phyloP scores from a whole-genome alignment of 2,329 filamentous ascomycete species.

The Fusarium newnesense region DNA sequence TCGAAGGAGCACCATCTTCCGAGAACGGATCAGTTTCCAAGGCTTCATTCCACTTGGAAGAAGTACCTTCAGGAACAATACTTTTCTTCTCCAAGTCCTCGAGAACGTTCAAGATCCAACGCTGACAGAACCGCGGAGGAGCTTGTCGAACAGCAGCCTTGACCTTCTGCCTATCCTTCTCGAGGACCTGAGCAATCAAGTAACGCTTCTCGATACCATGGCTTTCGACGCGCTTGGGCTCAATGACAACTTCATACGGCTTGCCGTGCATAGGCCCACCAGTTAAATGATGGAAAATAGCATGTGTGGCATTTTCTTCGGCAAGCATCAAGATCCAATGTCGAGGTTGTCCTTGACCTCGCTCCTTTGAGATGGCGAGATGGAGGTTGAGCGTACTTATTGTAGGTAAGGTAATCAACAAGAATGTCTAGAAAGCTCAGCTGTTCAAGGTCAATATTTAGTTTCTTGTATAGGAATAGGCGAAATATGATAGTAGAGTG shows the following conservation, averaged over 20 bases:
- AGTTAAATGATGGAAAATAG: neutral
- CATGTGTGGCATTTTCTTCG: neutral
- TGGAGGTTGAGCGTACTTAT: neutral
- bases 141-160: neutral
- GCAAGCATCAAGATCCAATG: neutral
- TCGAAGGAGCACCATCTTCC: neutral
- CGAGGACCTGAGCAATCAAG: neutral
- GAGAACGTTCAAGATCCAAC: neutral
- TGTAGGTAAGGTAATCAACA: accelerated
- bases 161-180: neutral
- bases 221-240: neutral
- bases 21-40: neutral
- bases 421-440: accelerated
- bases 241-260: neutral
- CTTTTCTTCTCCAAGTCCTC: neutral
- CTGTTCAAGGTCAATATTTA: accelerated
- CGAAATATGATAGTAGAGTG: neutral
- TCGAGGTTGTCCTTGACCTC: neutral
- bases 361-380: neutral
- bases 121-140: neutral
- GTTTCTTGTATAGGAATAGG: neutral
- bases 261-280: neutral
- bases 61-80: neutral
- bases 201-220: neutral
- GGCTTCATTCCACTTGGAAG: neutral